Evolutionary conservation across 2,329 filamentous ascomycete genomes (phyloP), one percentile per base, ranked within the genome.

Genomic region (Madurella mycetomatis): DNA sequence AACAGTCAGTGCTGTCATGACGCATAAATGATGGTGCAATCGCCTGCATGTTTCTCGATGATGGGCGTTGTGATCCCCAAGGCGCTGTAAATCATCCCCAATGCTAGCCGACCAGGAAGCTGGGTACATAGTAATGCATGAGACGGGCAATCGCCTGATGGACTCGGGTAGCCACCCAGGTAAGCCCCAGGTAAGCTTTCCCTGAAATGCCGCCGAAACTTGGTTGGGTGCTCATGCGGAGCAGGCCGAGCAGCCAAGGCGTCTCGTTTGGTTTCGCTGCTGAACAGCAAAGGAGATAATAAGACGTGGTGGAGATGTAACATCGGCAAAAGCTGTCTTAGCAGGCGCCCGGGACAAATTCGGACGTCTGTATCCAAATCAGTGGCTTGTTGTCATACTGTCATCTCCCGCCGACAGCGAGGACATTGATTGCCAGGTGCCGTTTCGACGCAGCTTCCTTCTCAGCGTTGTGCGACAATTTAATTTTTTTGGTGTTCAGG

Each of bases 61-160:
- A 60, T 47, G 37, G 45, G 12, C 49, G 45, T 44, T 19, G 13
- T 37, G 51, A 58, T 57, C 55, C 46, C 16, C 57, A 49, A 39
- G 41, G 41, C 31, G 47, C 34, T 30, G 58, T 12, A 54, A 49
- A 53, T 51, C 47, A 37, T 19, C 12, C 12, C 30, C 19, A 19
- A 9, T 41, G 47, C 16, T 37, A 17, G 46, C 32, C 32, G 47
- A 54, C 58, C 55, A 42, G 60, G 58, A 54, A 49, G 47, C 47
- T 51, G 43, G 55, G 47, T n/a, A n/a, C n/a, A n/a, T n/a, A n/a
- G n/a, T n/a, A 50, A 41, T 41, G 11, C 34, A 46, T 60, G 57
- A 60, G 60, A 60, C 59, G 47, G 43, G 25, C 47, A 56, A 59
- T 63, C 51, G 47, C 32, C 58, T 31, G 49, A 49, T n/a, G 47